Percentiles rank a stretch among this genome's conserved stretches.
These are phyloP conservation scores for Stenogyne calaminthoides DNA, from an alignment of 305 asterid genomes.

Conservation along the genomic window DNA sequence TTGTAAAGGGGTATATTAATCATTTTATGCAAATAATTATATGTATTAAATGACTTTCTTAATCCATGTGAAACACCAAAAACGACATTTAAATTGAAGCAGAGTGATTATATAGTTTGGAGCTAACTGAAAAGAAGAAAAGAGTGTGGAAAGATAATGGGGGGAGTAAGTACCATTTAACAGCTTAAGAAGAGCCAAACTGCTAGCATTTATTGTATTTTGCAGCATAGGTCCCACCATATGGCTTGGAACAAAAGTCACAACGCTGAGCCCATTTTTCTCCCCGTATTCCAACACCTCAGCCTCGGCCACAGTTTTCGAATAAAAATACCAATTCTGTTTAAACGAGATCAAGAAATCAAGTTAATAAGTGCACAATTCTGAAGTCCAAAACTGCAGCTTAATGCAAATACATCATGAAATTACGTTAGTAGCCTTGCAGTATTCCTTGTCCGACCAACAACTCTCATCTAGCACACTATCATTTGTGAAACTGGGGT, in stretches of 20 bases:
- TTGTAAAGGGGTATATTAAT: too few species aligned
- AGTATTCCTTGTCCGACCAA: conserved; percentile 77
- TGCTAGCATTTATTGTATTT: conserved; percentile 58
- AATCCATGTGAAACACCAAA: too few species aligned
- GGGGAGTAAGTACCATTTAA: conserved; percentile 52
- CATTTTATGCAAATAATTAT: too few species aligned
- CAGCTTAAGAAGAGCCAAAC: conserved; percentile 51
- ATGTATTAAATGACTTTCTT: too few species aligned
- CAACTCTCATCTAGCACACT: conserved; percentile 58
- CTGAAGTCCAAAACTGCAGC: neutral
- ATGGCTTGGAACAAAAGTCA: conserved; percentile 56
- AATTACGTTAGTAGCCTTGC: conserved; percentile 59
- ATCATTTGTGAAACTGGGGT: conserved; percentile 63
- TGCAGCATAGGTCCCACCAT: conserved; percentile 80
- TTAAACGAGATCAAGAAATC: conserved; percentile 15
- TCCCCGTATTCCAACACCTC: conserved; percentile 64
- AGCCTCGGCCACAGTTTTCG: conserved; percentile 70
- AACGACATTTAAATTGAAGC: too few species aligned
- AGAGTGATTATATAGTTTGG: neutral
- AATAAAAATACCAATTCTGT: conserved; percentile 77
- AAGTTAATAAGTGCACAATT: conserved; percentile 1
- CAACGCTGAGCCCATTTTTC: conserved; percentile 50
- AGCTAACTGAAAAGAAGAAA: neutral
- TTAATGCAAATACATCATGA: neutral
- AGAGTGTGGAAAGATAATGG: neutral